Evolutionary conservation across 2,329 filamentous ascomycete genomes (phyloP), one percentile per base, ranked within the genome.

Genomic region (Colletotrichum tofieldiae): DNA sequence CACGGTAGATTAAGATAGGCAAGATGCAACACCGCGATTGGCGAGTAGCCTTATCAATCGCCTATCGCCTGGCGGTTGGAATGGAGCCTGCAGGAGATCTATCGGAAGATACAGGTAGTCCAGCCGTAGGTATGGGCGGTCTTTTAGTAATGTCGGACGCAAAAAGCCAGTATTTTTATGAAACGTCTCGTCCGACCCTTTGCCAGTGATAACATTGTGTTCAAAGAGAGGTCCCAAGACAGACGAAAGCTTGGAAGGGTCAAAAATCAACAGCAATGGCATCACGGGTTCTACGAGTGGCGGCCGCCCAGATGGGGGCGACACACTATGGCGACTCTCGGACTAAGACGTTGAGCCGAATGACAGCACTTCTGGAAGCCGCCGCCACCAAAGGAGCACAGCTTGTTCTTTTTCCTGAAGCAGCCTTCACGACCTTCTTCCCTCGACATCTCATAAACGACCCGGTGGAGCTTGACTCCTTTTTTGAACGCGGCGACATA

Each of bases 401-500:
- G 72, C 78, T 90, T 1, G 83, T 89, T 12, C 83, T 89, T 39
- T 90, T 86, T 74, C 88, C 87, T 1, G 88, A 89, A 77, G 81
- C 84, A n/a, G 84, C 87, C 14, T 82, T 89, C 16, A 89, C 87
- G 0, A 89, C 87, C 0, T 90, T 90, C 81, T 89, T 89, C 76
- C 87, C 88, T 0, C 83, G 86, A 6, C 83, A 87, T 74, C 78
- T 88, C 54, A 83, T 88, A 71, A 77, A 82, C 11, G 83, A 86
- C 67, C 77, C 81, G 32, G 76, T 79, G 18, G 82, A 86, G 51
- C 78, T 89, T 16, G 85, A 85, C 58, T 75, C 76, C 8, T 88
- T 85, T 79, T 89, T 90, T 75, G 88, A 90, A 75, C 81, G 62
- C 83, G 74, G 84, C 83, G 49, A 82, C 84, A 26, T 76, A 75